Evolutionary conservation across 2,329 filamentous ascomycete species (phyloP).

Genomic region (Cladosporium sphaerospermum): DNA sequence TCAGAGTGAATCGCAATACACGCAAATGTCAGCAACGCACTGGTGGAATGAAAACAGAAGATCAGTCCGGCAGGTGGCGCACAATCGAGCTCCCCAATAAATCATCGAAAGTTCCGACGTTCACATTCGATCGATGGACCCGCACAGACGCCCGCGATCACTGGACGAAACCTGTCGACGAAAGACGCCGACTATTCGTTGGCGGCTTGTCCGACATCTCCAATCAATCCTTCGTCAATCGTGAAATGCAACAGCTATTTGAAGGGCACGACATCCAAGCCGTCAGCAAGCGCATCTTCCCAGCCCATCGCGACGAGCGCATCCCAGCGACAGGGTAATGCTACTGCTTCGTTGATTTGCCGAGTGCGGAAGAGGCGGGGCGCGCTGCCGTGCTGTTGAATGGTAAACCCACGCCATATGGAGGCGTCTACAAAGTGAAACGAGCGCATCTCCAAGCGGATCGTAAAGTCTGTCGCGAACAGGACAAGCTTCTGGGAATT

Average conservation of each 20-base stretch:
- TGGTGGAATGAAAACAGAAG: neutral
- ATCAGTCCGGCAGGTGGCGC: neutral
- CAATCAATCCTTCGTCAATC: constrained; percentile 37
- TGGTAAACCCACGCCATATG: constrained; percentile 18
- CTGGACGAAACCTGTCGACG: constrained; percentile 25
- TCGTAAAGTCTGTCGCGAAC: constrained; percentile 5
- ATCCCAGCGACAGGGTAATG: constrained; percentile 15
- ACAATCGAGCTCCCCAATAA: neutral
- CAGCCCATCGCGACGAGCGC: constrained; percentile 11
- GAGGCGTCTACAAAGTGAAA: constrained; percentile 19
- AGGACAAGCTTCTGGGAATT: neutral
- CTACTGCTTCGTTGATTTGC: constrained; percentile 29
- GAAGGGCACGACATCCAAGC: constrained; percentile 39
- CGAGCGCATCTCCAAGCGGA: constrained; percentile 10
- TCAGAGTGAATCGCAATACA: constrained; percentile 51
- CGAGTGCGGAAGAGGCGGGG: constrained; percentile 21
- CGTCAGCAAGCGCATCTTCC: constrained; percentile 40
- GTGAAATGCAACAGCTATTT: constrained; percentile 41
- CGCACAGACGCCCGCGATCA: constrained; percentile 34
- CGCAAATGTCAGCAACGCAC: neutral
- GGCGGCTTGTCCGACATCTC: constrained; percentile 41
- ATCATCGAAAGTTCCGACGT: neutral
- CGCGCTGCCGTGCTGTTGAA: constrained; percentile 21
- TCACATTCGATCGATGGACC: constrained; percentile 38
- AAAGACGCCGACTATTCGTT: constrained; percentile 42